phyloP scores from a whole-genome alignment of 768 basidiomycete species.

The Mycena polygramma region DNA sequence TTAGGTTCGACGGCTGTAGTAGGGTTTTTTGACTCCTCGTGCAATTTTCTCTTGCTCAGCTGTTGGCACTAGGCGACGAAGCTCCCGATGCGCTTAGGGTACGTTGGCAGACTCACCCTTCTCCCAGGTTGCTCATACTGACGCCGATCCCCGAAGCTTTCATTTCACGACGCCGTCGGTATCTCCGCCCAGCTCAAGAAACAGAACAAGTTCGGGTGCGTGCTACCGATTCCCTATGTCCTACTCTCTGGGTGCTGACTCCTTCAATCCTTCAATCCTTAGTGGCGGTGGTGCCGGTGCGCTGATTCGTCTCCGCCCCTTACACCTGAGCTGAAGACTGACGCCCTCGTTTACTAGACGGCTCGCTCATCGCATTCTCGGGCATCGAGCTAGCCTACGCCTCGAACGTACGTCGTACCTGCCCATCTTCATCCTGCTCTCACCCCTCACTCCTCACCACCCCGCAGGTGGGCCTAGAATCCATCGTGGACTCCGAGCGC shows the following conservation, averaged over 20 bases:
- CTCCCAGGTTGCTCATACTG: background rate
- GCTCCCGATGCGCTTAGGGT: background rate
- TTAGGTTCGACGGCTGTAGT: background rate
- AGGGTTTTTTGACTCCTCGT: background rate
- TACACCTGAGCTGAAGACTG: background rate
- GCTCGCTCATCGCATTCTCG: conserved; percentile 30
- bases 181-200: conserved; percentile 21
- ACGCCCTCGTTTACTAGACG: conserved; percentile 11
- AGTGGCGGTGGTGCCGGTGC: conserved; percentile 32
- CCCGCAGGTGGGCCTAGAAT: conserved; percentile 17
- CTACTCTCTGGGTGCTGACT: background rate
- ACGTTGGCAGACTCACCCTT: background rate
- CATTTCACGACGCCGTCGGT: conserved; percentile 38
- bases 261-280: too few relatives aligned
- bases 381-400: conserved; percentile 20
- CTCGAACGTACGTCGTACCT: conserved; percentile 5
- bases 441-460: background rate
- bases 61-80: background rate
- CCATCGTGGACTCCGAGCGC: conserved; percentile 20
- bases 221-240: background rate
- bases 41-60: background rate
- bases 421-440: too few relatives aligned
- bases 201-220: conserved; percentile 14
- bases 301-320: too few relatives aligned
- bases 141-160: conserved; percentile 12